A percentile compares a stretch with the other conserved stretches of the same genome.
phyloP scores from a whole-genome alignment of 225 moss, liverwort and hornwort genomes.

The Antitrichia curtipendula region DNA sequence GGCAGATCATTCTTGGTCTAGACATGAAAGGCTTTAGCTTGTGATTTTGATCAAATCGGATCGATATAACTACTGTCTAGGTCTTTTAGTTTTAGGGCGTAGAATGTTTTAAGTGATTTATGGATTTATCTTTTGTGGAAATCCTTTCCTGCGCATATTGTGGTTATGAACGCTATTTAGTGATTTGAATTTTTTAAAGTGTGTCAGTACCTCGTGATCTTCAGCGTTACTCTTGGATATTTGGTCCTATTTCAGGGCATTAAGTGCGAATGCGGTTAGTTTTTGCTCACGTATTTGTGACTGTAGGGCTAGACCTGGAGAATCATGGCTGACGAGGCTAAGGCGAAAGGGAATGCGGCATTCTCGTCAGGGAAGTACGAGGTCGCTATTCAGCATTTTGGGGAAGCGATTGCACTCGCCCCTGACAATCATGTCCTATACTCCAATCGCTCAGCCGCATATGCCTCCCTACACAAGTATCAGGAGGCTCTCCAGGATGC shows the following conservation, averaged over 20 bases:
- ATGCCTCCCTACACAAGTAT: conserved; percentile 71
- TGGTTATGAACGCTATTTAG: background rate
- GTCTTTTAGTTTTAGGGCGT: background rate
- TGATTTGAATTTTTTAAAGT: background rate
- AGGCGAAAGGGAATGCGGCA: conserved; percentile 87
- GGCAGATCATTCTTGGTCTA: background rate
- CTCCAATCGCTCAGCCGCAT: conserved; percentile 91
- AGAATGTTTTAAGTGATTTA: background rate
- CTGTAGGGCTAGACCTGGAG: background rate
- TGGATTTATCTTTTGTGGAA: background rate
- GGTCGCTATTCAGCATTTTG: conserved; percentile 58
- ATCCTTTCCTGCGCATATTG: background rate
- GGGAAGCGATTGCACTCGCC: conserved; percentile 54
- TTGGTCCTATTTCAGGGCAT: background rate
- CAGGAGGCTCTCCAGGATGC: conserved; percentile 76
- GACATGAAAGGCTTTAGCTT: background rate
- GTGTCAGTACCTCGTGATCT: background rate
- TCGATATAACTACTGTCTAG: background rate
- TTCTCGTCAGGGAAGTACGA: conserved; percentile 83
- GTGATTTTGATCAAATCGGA: background rate
- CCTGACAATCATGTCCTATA: conserved; percentile 82
- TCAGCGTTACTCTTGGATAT: background rate
- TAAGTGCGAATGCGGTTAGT: background rate
- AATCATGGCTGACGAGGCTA: conserved; percentile 93
- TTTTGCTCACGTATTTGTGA: background rate